These are phyloP conservation scores for Blastomyces emzantsi DNA, from an alignment of 2,329 filamentous ascomycete genomes.

Conservation along the genomic window DNA sequence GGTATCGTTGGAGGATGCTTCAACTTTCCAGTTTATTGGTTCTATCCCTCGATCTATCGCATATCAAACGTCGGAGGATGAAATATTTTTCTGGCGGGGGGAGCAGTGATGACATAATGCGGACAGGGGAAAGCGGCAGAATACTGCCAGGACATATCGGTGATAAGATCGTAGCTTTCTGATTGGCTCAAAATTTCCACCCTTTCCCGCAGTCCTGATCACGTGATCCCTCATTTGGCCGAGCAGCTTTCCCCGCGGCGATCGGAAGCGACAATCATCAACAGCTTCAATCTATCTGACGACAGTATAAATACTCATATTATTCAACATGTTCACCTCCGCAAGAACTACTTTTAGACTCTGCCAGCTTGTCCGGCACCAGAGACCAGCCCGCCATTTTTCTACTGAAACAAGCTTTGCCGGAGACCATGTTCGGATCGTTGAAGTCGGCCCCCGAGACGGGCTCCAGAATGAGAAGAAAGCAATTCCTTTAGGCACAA, in stretches of 20 bases:
- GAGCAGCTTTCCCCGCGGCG: neutral
- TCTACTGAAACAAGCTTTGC: constrained; percentile 35
- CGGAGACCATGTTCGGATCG: constrained; percentile 44
- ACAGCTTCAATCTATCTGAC: neutral
- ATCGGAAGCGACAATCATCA: neutral
- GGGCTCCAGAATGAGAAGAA: constrained; percentile 47
- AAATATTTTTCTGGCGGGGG: constrained; percentile 2
- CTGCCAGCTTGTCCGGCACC: constrained; percentile 22
- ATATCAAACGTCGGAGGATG: too few relatives aligned
- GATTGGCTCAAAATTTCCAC: neutral
- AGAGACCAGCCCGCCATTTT: constrained; percentile 22
- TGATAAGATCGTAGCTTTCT: neutral
- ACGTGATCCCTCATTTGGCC: neutral
- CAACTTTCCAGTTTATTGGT: neutral
- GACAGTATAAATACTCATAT: neutral
- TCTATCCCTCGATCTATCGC: neutral
- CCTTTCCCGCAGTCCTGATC: neutral
- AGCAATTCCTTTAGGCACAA: constrained; percentile 40
- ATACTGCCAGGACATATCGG: neutral
- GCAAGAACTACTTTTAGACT: constrained; percentile 23
- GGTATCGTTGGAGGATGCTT: neutral
- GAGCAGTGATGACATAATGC: constrained; percentile 6
- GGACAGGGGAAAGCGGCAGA: neutral
- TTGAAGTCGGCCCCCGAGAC: constrained; percentile 47
- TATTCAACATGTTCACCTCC: constrained; percentile 20